These are phyloP conservation scores for Pisolithus orientalis DNA, from an alignment of 768 basidiomycete genomes.

Conservation along the genomic window DNA sequence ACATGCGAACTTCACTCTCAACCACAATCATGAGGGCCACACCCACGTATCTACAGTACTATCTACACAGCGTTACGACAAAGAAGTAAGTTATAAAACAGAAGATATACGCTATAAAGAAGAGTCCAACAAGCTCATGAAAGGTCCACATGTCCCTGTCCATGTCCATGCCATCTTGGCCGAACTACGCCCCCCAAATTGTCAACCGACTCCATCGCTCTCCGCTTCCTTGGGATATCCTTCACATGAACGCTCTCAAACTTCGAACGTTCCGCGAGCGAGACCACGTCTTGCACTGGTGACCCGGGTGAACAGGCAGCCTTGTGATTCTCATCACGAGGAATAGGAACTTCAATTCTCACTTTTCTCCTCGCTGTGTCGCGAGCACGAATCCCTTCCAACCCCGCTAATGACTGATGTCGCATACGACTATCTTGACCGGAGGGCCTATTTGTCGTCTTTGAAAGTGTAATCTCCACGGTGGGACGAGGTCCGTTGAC, in stretches of 20 bases:
- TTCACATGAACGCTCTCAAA: background rate
- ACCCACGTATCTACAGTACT: too few relatives aligned
- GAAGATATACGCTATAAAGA: too few relatives aligned
- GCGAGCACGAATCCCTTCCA: constrained; percentile 11
- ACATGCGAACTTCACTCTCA: too few relatives aligned
- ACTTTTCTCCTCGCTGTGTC: constrained; percentile 8
- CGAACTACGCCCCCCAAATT: constrained; percentile 4
- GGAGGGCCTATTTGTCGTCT: background rate
- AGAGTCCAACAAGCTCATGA: too few relatives aligned
- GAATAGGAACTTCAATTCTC: constrained; percentile 15
- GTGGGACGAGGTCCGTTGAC: constrained; percentile 10
- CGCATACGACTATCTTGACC: constrained; percentile 11
- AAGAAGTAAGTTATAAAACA: too few relatives aligned
- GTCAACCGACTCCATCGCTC: constrained; percentile 3
- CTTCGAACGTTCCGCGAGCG: background rate
- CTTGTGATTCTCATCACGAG: background rate
- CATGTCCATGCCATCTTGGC: background rate
- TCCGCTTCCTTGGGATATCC: constrained; percentile 3
- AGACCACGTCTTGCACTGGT: background rate
- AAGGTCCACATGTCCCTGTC: too few relatives aligned
- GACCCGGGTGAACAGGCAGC: background rate
- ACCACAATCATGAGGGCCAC: too few relatives aligned
- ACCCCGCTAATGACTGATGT: constrained; percentile 17
- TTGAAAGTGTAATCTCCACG: constrained; percentile 17
- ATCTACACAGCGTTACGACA: too few relatives aligned